Evolutionary conservation across 2,329 filamentous ascomycete genomes (phyloP), one percentile per base, ranked within the genome.

Genomic region (Xylariaceae sp.): DNA sequence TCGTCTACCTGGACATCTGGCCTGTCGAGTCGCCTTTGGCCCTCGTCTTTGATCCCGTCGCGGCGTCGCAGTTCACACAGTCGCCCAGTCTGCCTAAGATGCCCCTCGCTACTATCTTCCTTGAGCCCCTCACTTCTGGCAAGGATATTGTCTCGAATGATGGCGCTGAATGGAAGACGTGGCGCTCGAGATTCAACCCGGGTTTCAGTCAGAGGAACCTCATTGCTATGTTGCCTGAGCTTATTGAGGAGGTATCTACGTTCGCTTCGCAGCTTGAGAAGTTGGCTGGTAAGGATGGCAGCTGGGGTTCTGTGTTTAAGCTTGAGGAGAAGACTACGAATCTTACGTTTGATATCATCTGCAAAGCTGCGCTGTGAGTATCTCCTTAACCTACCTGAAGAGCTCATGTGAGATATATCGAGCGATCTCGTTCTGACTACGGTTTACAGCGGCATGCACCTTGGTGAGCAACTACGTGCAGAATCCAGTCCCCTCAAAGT

Each of bases 291-390:
- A 60, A 59, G 35, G 62, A 67, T 30, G 68, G 69, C 5, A 57
- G 62, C 45, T 73, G 70, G 72, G 69, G 71, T 17, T 53, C 63
- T 11, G 65, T 74, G n/a, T 74, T 74, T 37, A 56, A 64, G 6
- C 64, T 78, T 4, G 70, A 77, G 56, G 62, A 71, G 6, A 70
- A 68, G 15, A 71, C 74, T 1, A 74, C 70, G 4, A 73, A 74
- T 55, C 62, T 78, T 13, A 74, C 76, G 0, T 72, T 77, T 7
- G 76, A 78, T 51, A 68, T 77, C 34, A 78, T 77, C 51, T 66
- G 67, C 13, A 68, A 73, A n/a, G 70, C 73, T 11, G 67, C 72
- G 2, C 61, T 77, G 69, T 75, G 58, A 62, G 66, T 45, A 6
- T 6, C 13, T n/a, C 42, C 42, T 45, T 45, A n/a, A n/a, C n/a